phyloP scores from a whole-genome alignment of 2,329 filamentous ascomycete species.

The Diaporthe sp. region DNA sequence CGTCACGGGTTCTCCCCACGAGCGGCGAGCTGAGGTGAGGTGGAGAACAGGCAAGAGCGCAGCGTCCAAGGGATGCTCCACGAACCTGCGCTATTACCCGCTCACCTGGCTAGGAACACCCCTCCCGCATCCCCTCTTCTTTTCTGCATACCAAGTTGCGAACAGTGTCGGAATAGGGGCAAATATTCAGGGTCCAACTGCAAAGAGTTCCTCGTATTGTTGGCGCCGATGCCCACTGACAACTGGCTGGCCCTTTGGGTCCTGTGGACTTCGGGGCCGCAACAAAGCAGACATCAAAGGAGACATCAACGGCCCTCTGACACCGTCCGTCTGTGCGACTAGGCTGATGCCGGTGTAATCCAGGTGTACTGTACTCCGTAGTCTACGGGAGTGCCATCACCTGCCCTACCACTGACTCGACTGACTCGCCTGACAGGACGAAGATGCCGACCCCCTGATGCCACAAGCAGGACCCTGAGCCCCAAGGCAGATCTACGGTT shows the following conservation, averaged over 20 bases:
- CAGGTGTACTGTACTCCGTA: not conserved
- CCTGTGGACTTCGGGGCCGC: not conserved
- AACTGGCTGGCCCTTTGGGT: not conserved
- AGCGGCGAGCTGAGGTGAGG: slow-evolving; percentile 8
- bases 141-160: not conserved
- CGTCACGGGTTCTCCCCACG: slow-evolving; percentile 17
- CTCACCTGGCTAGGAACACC: not conserved
- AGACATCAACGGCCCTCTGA: not conserved
- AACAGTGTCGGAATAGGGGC: slow-evolving; percentile 1
- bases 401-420: not conserved
- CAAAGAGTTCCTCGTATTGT: not conserved
- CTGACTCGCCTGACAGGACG: not conserved
- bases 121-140: not conserved
- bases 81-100: not conserved
- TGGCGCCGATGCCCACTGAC: not conserved
- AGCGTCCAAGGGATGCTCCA: not conserved
- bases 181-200: slow-evolving; percentile 7
- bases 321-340: not conserved
- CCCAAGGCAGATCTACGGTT: slow-evolving; percentile 4
- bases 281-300: not conserved
- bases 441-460: not conserved
- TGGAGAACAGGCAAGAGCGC: not conserved
- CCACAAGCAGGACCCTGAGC: not conserved
- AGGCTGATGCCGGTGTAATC: not conserved
- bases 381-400: not conserved